These are phyloP conservation scores for Nematodospora valgi DNA, from an alignment of 805 yeast species.

Conservation along the genomic window DNA sequence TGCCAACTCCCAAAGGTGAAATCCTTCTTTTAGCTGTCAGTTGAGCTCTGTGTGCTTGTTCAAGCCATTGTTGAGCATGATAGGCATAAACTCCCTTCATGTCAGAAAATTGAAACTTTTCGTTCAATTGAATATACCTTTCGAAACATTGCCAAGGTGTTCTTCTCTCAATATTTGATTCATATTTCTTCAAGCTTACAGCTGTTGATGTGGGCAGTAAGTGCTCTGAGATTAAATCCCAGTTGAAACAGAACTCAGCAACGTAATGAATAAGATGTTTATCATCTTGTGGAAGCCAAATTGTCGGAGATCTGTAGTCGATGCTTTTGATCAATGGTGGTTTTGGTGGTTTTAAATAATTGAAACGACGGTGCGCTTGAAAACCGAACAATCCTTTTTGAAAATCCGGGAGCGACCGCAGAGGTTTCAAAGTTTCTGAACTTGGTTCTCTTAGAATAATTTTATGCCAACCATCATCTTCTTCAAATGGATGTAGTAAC, in stretches of 20 bases:
- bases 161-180: constrained; percentile 87
- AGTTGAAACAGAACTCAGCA: constrained; percentile 83
- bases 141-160: constrained; percentile 99
- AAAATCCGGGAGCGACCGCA: no score
- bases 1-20: constrained; percentile 90
- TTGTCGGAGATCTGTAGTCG: constrained; percentile 83
- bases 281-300: constrained; percentile 96
- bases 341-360: constrained; percentile 76
- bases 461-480: constrained; percentile 61
- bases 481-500: constrained; percentile 60
- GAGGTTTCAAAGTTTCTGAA: constrained; percentile 13
- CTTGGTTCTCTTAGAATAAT: constrained; percentile 44
- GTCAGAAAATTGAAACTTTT: constrained; percentile 80
- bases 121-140: constrained; percentile 88
- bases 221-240: constrained; percentile 88
- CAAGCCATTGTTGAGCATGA: constrained; percentile 87
- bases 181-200: constrained; percentile 46
- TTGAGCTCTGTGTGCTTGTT: constrained; percentile 85
- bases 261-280: constrained; percentile 73
- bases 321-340: constrained; percentile 85
- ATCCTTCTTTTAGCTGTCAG: constrained; percentile 84
- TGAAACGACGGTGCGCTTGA: constrained; percentile 51
- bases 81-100: constrained; percentile 84
- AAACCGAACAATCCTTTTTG: constrained; percentile 60
- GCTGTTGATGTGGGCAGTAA: constrained; percentile 63